A percentile compares a stretch with the other conserved stretches of the same genome.
These are phyloP conservation scores for Suillus subluteus DNA, from an alignment of 768 basidiomycete species.

Conservation along the genomic window DNA sequence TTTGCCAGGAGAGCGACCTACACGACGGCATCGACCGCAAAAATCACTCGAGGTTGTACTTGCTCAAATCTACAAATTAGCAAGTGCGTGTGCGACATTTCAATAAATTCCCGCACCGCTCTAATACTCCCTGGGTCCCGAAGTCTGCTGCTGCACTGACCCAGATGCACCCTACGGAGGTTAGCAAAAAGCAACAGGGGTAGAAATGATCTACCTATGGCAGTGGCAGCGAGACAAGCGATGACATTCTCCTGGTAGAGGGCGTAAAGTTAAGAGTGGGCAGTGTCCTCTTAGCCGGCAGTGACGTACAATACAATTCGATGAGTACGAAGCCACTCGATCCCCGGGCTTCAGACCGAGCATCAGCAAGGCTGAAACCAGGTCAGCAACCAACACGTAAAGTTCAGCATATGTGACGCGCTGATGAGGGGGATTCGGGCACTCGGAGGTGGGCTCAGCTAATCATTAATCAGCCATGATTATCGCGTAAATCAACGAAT, in stretches of 20 bases:
- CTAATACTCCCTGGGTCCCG: constrained; percentile 75
- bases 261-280: constrained; percentile 12
- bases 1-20: constrained; percentile 37
- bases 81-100: constrained; percentile 11
- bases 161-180: constrained; percentile 64
- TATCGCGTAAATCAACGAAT: constrained; percentile 18
- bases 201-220: constrained; percentile 46
- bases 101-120: constrained; percentile 50
- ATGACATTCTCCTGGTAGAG: constrained; percentile 63
- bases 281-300: constrained; percentile 13
- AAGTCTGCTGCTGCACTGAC: constrained; percentile 84
- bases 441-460: constrained; percentile 66
- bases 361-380: constrained; percentile 58
- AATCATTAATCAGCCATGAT: constrained; percentile 35
- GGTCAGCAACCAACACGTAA: constrained; percentile 56
- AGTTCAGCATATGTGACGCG: constrained; percentile 59
- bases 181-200: not conserved
- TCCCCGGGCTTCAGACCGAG: constrained; percentile 65
- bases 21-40: constrained; percentile 75
- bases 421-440: constrained; percentile 47
- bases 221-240: constrained; percentile 67
- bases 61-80: constrained; percentile 62
- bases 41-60: constrained; percentile 73
- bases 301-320: constrained; percentile 71
- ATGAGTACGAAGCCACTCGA: constrained; percentile 76